These are phyloP conservation scores for Wickerhamiella australiensis DNA, from an alignment of 805 yeast species.

Conservation along the genomic window DNA sequence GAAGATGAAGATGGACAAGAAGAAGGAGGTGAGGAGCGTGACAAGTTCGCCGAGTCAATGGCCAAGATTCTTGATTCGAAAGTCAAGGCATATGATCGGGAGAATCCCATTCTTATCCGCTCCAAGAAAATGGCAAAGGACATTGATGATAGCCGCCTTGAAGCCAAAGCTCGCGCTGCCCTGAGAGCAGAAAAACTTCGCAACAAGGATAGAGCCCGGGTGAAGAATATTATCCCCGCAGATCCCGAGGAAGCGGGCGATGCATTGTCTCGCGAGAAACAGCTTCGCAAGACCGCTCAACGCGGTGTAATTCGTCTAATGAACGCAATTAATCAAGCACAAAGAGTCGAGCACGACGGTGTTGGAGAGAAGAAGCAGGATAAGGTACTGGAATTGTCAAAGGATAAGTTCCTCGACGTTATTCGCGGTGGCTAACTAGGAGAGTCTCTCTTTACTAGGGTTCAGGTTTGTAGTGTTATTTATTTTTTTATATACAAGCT, in stretches of 20 bases:
- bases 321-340: conserved; percentile 74
- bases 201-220: conserved; percentile 52
- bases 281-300: conserved; percentile 69
- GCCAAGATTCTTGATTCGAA: conserved; percentile 72
- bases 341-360: conserved; percentile 29
- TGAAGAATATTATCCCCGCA: conserved; percentile 53
- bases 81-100: conserved; percentile 77
- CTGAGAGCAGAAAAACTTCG: conserved; percentile 60
- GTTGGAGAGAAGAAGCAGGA: conserved; percentile 34
- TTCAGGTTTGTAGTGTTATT: conserved; percentile 6
- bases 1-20: conserved; percentile 22
- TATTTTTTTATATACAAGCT: conserved; percentile 10
- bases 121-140: conserved; percentile 58
- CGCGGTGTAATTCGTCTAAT: conserved; percentile 75
- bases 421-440: conserved; percentile 35
- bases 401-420: conserved; percentile 78
- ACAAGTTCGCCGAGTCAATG: conserved; percentile 65
- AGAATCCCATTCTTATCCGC: conserved; percentile 84
- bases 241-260: conserved; percentile 43
- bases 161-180: conserved; percentile 66
- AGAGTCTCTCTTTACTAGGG: not conserved
- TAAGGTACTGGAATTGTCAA: conserved; percentile 61
- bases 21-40: conserved; percentile 33
- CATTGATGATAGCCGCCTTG: conserved; percentile 69
- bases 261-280: conserved; percentile 53